A percentile compares a stretch with the other conserved stretches of the same genome.
Evolutionary conservation across 1,284 basidiomycete genomes (phyloP).

Genomic region (Ganoderma meredithae): DNA sequence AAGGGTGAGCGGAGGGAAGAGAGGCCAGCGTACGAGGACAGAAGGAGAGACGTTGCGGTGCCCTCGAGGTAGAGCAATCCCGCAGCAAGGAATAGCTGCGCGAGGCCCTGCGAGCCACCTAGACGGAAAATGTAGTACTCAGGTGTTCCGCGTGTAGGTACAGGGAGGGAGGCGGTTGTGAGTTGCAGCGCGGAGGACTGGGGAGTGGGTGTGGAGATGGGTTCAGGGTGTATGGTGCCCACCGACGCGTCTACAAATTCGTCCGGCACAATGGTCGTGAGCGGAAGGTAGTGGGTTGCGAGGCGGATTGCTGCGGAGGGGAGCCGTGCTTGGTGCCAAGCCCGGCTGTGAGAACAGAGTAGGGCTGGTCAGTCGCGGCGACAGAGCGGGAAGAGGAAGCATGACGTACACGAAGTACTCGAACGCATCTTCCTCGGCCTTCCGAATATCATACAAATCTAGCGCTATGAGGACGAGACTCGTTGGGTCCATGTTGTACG

Average conservation of each 20-base stretch:
- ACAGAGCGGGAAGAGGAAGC: constrained; percentile 12
- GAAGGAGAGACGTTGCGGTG: constrained; percentile 67
- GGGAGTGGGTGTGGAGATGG: constrained; percentile 28
- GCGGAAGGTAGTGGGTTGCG: constrained; percentile 71
- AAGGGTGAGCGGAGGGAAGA: constrained; percentile 72
- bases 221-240: constrained; percentile 19
- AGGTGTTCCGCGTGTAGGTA: constrained; percentile 52
- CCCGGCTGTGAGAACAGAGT: constrained; percentile 57
- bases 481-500: constrained; percentile 84
- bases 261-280: constrained; percentile 44
- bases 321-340: constrained; percentile 78
- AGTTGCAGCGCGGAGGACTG: constrained; percentile 22
- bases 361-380: constrained; percentile 11
- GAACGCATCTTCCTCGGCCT: constrained; percentile 76
- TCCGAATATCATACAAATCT: constrained; percentile 74
- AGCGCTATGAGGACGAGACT: constrained; percentile 73
- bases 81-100: constrained; percentile 76
- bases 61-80: constrained; percentile 81
- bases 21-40: constrained; percentile 74
- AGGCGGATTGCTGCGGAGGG: constrained; percentile 79
- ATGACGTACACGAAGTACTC: constrained; percentile 75
- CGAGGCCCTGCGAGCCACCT: constrained; percentile 68
- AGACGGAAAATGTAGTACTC: constrained; percentile 69
- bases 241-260: constrained; percentile 20
- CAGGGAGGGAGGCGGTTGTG: constrained; percentile 21